phyloP scores from a whole-genome alignment of 768 basidiomycete genomes.

The Pleurotus giganteus region DNA sequence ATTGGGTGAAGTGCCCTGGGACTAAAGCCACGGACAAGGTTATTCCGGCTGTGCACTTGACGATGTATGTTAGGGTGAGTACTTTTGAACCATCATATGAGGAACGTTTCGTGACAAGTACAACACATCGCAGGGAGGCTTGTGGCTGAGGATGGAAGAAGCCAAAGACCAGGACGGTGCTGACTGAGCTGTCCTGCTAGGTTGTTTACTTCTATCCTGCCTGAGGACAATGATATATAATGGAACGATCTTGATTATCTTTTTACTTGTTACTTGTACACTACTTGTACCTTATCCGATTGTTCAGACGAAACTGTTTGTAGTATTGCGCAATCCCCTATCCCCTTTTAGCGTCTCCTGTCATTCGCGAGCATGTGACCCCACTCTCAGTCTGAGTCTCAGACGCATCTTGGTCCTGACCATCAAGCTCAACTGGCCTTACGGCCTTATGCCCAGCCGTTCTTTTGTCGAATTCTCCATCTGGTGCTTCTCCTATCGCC shows the following conservation, averaged over 20 bases:
- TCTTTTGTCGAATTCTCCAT: background rate
- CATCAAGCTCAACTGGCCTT: background rate
- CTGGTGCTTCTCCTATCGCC: too few relatives aligned
- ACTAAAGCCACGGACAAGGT: conserved; percentile 46
- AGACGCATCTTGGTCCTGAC: background rate
- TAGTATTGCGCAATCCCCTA: background rate
- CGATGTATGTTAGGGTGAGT: conserved; percentile 47
- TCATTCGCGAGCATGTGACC: background rate
- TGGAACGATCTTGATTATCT: background rate
- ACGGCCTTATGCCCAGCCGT: background rate
- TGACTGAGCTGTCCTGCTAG: background rate
- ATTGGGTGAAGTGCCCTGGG: conserved; percentile 38
- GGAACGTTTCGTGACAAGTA: background rate
- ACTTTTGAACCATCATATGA: background rate
- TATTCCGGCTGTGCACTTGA: conserved; percentile 47
- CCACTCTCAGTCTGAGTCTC: background rate
- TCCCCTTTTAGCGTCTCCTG: background rate
- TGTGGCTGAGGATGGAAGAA: conserved; percentile 9
- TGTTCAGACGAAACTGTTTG: background rate
- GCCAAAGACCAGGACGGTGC: background rate
- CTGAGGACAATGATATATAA: background rate
- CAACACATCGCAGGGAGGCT: background rate
- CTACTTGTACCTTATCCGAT: background rate
- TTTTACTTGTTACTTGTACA: background rate
- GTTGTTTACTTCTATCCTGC: background rate